phyloP scores from a whole-genome alignment of 2,329 filamentous ascomycete genomes.

The Colletotrichum acutatum region DNA sequence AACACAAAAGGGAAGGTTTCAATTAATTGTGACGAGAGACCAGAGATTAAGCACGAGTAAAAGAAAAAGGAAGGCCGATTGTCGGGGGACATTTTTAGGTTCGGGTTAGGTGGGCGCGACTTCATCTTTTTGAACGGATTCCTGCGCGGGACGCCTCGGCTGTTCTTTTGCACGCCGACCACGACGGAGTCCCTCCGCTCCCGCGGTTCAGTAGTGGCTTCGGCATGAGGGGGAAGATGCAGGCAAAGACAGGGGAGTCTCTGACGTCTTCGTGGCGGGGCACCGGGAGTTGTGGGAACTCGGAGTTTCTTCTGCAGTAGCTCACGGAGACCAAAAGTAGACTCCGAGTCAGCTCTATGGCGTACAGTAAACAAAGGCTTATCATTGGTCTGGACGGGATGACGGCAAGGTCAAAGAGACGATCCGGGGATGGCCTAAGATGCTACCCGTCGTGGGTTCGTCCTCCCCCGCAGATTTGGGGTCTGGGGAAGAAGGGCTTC shows the following conservation, averaged over 20 bases:
- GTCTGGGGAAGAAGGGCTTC: conserved; percentile 29
- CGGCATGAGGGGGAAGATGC: background rate
- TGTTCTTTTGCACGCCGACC: conserved; percentile 28
- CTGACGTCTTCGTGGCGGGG: conserved; percentile 26
- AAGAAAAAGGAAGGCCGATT: conserved; percentile 13
- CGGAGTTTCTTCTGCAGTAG: background rate
- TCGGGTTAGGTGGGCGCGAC: conserved; percentile 35
- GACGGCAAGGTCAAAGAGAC: conserved; percentile 4
- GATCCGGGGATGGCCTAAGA: conserved; percentile 8
- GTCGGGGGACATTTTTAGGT: conserved; percentile 7
- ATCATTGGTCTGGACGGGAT: conserved; percentile 27
- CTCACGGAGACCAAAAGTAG: conserved; percentile 20
- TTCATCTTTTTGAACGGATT: conserved; percentile 28
- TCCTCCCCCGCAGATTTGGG: conserved; percentile 18
- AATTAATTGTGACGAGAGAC: background rate
- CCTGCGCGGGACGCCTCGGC: conserved; percentile 13
- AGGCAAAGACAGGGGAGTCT: background rate
- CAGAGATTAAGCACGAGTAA: background rate
- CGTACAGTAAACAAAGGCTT: background rate
- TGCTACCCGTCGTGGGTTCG: background rate
- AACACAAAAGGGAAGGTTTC: background rate
- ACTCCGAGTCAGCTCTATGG: background rate
- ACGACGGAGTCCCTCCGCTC: background rate
- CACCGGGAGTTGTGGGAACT: background rate
- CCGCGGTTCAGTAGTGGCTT: background rate